These are phyloP conservation scores for Erythrobasidium yunnanense DNA, from an alignment of 768 basidiomycete species.

Conservation along the genomic window DNA sequence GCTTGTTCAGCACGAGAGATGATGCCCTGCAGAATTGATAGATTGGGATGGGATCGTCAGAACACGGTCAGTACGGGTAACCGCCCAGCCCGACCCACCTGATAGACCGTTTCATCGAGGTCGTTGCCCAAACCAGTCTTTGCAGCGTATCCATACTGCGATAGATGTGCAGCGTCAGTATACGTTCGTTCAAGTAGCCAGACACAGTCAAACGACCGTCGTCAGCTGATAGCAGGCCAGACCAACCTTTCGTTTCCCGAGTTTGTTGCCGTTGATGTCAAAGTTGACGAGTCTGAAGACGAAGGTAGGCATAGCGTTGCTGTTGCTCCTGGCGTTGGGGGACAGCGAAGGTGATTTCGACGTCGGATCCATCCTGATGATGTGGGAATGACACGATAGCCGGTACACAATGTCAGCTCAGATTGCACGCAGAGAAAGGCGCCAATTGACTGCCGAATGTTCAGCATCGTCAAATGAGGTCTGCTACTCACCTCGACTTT, in stretches of 20 bases:
- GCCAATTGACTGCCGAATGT: too few species aligned
- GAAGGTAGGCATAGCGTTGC: not conserved
- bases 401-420: too few species aligned
- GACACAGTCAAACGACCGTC: not conserved
- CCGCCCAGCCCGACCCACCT: not conserved
- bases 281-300: conserved; percentile 25
- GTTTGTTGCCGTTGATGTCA: conserved; percentile 13
- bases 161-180: not conserved
- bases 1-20: conserved; percentile 18
- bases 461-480: too few species aligned
- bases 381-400: too few species aligned
- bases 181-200: not conserved
- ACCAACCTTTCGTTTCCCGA: conserved; percentile 18
- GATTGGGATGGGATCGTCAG: not conserved
- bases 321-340: not conserved
- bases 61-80: not conserved
- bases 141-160: conserved; percentile 24
- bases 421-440: too few species aligned
- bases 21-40: conserved; percentile 8
- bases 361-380: too few species aligned
- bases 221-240: not conserved
- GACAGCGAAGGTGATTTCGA: too few species aligned
- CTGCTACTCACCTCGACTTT: too few species aligned
- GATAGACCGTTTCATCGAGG: conserved; percentile 19
- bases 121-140: not conserved